Evolutionary conservation across 805 yeast genomes (phyloP), one percentile per base, ranked within the genome.

Genomic region (Teunomyces stri): DNA sequence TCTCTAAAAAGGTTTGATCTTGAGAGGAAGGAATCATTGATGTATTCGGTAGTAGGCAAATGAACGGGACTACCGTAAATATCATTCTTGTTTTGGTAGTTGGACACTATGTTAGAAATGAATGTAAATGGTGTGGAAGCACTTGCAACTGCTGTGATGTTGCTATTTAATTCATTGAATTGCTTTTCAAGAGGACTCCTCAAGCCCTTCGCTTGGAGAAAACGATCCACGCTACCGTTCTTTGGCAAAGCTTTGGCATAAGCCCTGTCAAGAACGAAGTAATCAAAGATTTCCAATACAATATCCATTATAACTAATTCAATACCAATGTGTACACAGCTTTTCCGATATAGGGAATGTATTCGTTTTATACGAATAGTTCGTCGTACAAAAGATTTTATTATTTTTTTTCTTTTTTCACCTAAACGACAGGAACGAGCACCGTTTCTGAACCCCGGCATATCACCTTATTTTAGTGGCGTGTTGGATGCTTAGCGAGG

Each of bases 1-100:
- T 90, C 94, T 66, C 99, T 83, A 18, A 88, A 39, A 1, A 85
- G 35, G 64, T 85, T 88, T 52, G 85, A 76, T 65, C 99, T 82
- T 37, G 84, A 75, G 34, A 94, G 70, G 22, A 85, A 54, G 1
- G 97, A 88, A n/a, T 76, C 78, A 55, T 80, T 68, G 3, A 90
- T 80, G 59, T 71, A 80, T 3, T 70, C 72, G 13, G 82, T 69
- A 46, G 81, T 76, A 15, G 81, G 79, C 46, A 87, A 75, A 52
- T 82, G 74, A 15, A 47, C 68, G 7, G 94, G 88, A 1, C 74
- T 69, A 44, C 95, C 89, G 59, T 84, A 84, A 16, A 80, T 67
- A 28, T 79, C 83, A 13, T 59, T 50, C 42, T 62, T 58, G 43
- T 60, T 54, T 52, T 66, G 73, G 42, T 51, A 61, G 43, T 56